Percentiles rank a stretch among this genome's conserved stretches.
Evolutionary conservation across 257 asterid species (phyloP).

Genomic region (Hygrophila difformis): DNA sequence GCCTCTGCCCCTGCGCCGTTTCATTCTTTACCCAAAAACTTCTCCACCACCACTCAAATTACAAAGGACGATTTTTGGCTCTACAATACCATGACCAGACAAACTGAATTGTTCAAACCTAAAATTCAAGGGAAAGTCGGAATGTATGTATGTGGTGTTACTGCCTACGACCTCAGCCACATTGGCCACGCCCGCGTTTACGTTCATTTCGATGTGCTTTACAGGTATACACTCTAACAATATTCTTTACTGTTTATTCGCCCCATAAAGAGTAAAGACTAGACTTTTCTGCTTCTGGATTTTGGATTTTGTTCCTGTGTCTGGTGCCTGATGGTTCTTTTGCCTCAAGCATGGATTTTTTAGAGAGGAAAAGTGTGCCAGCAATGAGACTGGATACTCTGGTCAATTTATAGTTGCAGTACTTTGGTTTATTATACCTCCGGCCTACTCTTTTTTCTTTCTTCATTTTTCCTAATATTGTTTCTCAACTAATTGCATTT

Average conservation of each 20-base stretch:
- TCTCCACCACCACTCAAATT: conserved; percentile 2
- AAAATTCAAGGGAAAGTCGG: conserved; percentile 70
- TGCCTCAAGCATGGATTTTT: no score
- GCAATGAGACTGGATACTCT: no score
- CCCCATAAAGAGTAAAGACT: no score
- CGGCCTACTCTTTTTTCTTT: no score
- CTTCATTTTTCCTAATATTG: no score
- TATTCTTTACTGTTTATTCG: no score
- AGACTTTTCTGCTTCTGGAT: neutral
- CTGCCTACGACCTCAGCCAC: conserved; percentile 97
- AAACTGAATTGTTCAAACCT: conserved; percentile 69
- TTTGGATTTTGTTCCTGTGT: neutral
- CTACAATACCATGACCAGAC: conserved; percentile 76
- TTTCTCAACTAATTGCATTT: conserved; percentile 16
- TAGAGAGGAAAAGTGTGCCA: no score
- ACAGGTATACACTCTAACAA: conserved; percentile 36
- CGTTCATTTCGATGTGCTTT: conserved; percentile 79
- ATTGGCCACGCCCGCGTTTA: conserved; percentile 97
- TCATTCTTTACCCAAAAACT: neutral
- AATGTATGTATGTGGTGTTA: conserved; percentile 95
- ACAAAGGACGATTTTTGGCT: conserved; percentile 64
- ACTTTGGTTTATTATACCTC: no score
- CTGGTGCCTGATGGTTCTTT: no score
- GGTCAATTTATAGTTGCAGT: no score
- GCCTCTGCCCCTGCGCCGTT: conserved; percentile 13